phyloP scores from a whole-genome alignment of 805 yeast genomes.

The Pichia gijzeniarum region DNA sequence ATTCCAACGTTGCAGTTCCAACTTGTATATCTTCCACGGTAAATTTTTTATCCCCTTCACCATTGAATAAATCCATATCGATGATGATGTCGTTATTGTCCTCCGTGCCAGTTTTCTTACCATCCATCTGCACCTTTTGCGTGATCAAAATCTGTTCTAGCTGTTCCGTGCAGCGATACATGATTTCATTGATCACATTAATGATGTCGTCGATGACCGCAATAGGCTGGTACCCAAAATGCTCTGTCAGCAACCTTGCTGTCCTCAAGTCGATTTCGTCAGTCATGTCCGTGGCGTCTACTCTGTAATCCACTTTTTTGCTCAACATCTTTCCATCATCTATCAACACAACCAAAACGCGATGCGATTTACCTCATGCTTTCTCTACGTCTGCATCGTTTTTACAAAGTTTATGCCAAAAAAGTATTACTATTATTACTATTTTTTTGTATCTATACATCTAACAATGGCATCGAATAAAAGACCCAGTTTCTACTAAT shows the following conservation, averaged over 20 bases:
- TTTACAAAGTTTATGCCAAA: too few relatives aligned
- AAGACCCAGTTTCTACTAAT: neutral
- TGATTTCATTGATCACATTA: slow-evolving; percentile 76
- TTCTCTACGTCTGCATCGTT: too few relatives aligned
- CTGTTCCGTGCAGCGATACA: slow-evolving; percentile 76
- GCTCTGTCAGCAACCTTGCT: slow-evolving; percentile 68
- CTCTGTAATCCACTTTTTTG: too few relatives aligned
- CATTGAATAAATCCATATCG: slow-evolving; percentile 13
- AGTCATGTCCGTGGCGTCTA: too few relatives aligned
- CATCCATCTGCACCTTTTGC: slow-evolving; percentile 17
- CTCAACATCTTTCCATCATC: too few relatives aligned
- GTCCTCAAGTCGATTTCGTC: slow-evolving; percentile 8
- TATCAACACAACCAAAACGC: neutral
- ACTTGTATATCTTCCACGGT: slow-evolving; percentile 46
- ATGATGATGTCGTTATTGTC: slow-evolving; percentile 18
- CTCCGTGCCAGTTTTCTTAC: slow-evolving; percentile 2
- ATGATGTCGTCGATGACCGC: slow-evolving; percentile 81
- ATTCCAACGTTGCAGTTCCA: slow-evolving; percentile 80
- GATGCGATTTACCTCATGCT: too few relatives aligned
- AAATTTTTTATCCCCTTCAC: slow-evolving; percentile 6
- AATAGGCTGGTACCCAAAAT: slow-evolving; percentile 77
- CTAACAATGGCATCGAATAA: too few relatives aligned
- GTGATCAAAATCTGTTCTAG: slow-evolving; percentile 57
- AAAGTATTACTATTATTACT: too few relatives aligned
- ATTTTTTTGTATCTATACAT: too few relatives aligned